Percentiles rank a stretch among this genome's conserved stretches.
Conservation (phyloP, 2,329 filamentous ascomycete genomes). For the Pyricularia grisea region DNA sequence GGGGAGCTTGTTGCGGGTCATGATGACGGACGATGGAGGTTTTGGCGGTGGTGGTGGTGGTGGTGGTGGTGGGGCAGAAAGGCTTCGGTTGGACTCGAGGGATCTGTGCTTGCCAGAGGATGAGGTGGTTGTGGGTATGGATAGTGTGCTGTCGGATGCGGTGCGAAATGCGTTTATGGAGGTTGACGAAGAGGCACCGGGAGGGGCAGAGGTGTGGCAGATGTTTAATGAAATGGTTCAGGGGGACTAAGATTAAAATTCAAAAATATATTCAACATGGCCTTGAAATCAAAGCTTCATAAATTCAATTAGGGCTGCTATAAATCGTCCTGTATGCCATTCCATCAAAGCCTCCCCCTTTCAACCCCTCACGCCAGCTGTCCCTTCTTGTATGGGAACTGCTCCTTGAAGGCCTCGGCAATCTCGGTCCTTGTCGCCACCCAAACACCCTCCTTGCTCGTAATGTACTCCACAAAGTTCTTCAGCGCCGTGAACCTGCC, state of each 20-base stretch:
- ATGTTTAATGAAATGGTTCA: constrained; percentile 19
- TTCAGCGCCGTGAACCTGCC: constrained; percentile 39
- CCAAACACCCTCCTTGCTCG: constrained; percentile 41
- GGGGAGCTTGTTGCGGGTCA: constrained; percentile 12
- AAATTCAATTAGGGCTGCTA: not conserved
- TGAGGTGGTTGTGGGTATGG: not conserved
- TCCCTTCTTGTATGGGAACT: constrained; percentile 25
- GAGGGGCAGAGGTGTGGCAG: constrained; percentile 17
- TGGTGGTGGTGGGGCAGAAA: not conserved
- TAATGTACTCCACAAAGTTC: constrained; percentile 44
- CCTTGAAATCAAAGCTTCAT: too few species aligned
- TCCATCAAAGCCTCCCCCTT: not conserved
- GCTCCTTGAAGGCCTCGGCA: constrained; percentile 35
- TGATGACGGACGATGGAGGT: constrained; percentile 12
- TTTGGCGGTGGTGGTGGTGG: not conserved
- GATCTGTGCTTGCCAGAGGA: not conserved
- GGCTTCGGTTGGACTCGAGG: not conserved
- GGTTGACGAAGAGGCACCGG: constrained; percentile 18
- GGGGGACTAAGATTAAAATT: not conserved
- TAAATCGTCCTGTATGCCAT: not conserved
- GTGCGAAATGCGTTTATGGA: constrained; percentile 19
- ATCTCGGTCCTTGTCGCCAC: constrained; percentile 43
- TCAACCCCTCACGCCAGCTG: not conserved
- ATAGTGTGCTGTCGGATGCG: constrained; percentile 10
- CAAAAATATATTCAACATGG: too few species aligned